Evolutionary conservation across 2,329 filamentous ascomycete species (phyloP), one percentile per base, ranked within the genome.

Genomic region (Pseudogymnoascus sp.): DNA sequence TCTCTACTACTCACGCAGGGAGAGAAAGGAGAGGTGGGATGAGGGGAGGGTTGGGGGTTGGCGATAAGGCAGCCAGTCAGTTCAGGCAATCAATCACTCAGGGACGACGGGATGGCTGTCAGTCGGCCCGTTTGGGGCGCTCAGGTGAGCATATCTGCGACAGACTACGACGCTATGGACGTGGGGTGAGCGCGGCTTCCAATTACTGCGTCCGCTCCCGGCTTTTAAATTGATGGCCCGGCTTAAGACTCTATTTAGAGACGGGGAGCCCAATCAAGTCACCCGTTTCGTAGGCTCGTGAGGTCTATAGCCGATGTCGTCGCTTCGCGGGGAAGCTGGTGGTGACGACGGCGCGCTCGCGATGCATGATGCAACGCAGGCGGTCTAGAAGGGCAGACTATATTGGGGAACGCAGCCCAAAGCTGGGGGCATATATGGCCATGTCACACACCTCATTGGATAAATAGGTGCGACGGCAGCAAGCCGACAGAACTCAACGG

Each of bases 1-100:
- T 69, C 78, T 89, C 63, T 88, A 88, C 66, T 96, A 95, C 72
- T 79, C 93, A 62, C 82, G 95, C 64, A 86, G 88, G 72, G 95
- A 98, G 78, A 84, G 91, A 68, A 96, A 93, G 75, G 89, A 92
- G 71, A 83, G 95, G 70, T 98, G 95, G 95, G 95, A 98, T 74
- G 93, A 98, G 76, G 92, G 93, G 24, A 82, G 93, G 68, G 93
- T 98, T 35, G 93, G 93, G 10, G 95, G 95, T 0, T 98, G 95
- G 95, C 84, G 93, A 71, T 93, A 79, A 85, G 46, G 26, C 24
- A 28, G 19, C 22, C 35, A 12, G 5, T 16, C 59, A 28, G 22
- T 24, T 16, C 43, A 19, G 33, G 14, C 26, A 33, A 6, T 40
- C 16, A 38, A 22, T 22, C 26, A 33, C 11, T 40, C 16, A 38